phyloP scores from a whole-genome alignment of 352 stramenopile species.

The Albugo laibachii region DNA sequence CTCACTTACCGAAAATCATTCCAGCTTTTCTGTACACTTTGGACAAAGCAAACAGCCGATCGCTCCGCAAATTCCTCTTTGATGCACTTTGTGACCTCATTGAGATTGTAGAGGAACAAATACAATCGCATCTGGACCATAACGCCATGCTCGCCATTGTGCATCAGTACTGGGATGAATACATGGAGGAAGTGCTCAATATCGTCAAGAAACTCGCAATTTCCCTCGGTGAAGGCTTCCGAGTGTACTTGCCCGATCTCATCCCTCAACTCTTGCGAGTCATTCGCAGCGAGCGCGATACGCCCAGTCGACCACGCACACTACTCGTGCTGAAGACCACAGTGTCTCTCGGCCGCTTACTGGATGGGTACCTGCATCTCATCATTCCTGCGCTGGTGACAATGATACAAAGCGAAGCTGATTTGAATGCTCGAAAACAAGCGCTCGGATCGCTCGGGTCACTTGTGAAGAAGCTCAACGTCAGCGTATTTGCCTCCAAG shows the following conservation, averaged over 20 bases:
- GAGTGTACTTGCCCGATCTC: constrained; percentile 73
- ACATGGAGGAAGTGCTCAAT: constrained; percentile 93
- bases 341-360: constrained; percentile 45
- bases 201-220: constrained; percentile 87
- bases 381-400: constrained; percentile 66
- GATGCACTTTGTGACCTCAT: constrained; percentile 93
- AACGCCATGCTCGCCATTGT: constrained; percentile 68
- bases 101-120: constrained; percentile 91
- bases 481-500: constrained; percentile 75
- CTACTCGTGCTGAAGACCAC: constrained; percentile 60
- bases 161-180: constrained; percentile 75
- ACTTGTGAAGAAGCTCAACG: constrained; percentile 78
- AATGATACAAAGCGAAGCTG: constrained; percentile 67
- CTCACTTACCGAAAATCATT: constrained; percentile 93
- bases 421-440: constrained; percentile 64
- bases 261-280: constrained; percentile 77
- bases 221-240: constrained; percentile 70
- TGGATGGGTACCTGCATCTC: constrained; percentile 72
- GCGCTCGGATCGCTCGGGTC: constrained; percentile 59
- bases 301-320: constrained; percentile 36
- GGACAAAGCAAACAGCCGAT: constrained; percentile 53
- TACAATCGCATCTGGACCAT: constrained; percentile 80
- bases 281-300: constrained; percentile 62
- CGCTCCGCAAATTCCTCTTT: constrained; percentile 88
- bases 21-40: constrained; percentile 93